Evolutionary conservation across 1,284 basidiomycete genomes (phyloP), one percentile per base, ranked within the genome.

Genomic region (Butyriboletus appendiculatus): DNA sequence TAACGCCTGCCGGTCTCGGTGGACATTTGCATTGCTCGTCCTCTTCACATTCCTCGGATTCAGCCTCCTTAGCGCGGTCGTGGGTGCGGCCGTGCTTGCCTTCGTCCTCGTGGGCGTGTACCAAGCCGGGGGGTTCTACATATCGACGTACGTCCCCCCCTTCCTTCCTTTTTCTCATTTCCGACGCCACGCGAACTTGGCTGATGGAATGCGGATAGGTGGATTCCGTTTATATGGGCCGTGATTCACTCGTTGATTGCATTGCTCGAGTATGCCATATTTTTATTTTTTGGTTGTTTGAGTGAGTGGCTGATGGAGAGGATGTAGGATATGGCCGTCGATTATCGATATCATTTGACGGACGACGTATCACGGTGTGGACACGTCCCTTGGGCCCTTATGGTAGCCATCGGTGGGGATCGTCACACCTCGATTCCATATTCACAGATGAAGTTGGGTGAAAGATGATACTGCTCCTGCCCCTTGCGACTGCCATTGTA

Each of bases 201-300:
- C 11, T 35, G 41, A 48, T 49, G 39, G 28, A 24, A 48, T 2
- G 20, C 5, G 40, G 11, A 7, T 22, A 92, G 89, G 49, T 93
- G 91, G 90, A 79, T 94, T 45, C 92, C 92, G 6, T 90, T 93
- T 63, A 64, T 92, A 28, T 84, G 89, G 74, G 89, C 84, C 8
- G 67, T 88, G 30, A 81, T 92, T 54, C 85, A 88, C 61, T 84
- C 85, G 30, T 71, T 88, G 20, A 74, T 90, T 34, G 81, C 85
- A 12, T 75, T 91, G 53, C 76, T 92, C 42, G 84, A 83, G 88
- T 86, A 52, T 33, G 75, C 47, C n/a, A 41, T 33, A n/a, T 30
- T 26, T 30, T 40, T 20, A 0, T 6, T 47, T 46, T 5, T 42
- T 18, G 14, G 16, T 24, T 9, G 9, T 9, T 30, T 30, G 22